phyloP scores from a whole-genome alignment of 345 rosid species.

The Eucalyptus sp. region DNA sequence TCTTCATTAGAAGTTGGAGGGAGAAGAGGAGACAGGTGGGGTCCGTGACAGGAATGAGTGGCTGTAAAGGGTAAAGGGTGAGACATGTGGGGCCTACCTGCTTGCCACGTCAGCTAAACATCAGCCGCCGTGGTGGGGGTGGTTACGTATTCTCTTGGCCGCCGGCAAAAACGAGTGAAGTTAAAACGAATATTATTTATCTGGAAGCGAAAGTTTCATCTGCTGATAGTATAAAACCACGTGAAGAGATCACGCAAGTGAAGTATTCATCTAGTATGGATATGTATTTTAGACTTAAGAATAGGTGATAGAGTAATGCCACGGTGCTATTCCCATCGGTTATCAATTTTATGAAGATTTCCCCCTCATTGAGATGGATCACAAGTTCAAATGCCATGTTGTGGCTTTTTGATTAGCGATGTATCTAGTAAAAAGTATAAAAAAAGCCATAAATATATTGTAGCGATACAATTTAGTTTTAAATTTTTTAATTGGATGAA shows the following conservation, averaged over 20 bases:
- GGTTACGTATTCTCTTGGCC: background rate
- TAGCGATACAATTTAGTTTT: no score
- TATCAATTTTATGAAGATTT: background rate
- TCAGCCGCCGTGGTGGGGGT: background rate
- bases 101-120: conserved; percentile 35
- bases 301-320: background rate
- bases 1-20: background rate
- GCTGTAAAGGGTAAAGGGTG: background rate
- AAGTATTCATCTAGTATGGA: background rate
- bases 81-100: conserved; percentile 59
- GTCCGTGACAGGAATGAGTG: conserved; percentile 21
- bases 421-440: background rate
- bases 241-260: no score
- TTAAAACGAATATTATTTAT: background rate
- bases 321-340: background rate
- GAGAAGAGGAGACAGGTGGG: conserved; percentile 15
- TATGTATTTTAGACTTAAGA: background rate
- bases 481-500: no score
- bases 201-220: background rate
- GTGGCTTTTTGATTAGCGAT: background rate
- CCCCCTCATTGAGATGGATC: background rate
- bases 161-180: background rate
- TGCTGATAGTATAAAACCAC: background rate
- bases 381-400: background rate
- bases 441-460: no score